phyloP scores from a whole-genome alignment of 345 rosid genomes.

The Moricandia moricandioides region DNA sequence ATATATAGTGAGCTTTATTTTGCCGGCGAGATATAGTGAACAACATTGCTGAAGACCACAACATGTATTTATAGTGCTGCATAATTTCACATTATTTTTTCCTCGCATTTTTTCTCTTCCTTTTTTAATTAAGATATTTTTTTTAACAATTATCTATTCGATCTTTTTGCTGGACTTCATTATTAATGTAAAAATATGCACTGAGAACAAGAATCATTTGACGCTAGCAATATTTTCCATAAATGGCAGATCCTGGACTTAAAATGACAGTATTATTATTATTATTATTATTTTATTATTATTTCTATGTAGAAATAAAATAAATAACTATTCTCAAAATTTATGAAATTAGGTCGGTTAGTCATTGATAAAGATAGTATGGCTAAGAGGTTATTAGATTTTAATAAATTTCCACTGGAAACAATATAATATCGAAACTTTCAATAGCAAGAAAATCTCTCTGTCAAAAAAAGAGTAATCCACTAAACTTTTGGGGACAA shows the following conservation, averaged over 20 bases:
- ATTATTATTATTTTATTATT: neutral
- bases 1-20: neutral
- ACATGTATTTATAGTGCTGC: constrained; percentile 28
- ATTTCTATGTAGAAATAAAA: neutral
- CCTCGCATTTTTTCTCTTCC: neutral
- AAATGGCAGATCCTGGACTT: neutral
- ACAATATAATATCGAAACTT: neutral
- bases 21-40: neutral
- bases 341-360: neutral
- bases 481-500: neutral
- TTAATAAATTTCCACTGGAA: neutral
- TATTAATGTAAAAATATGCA: neutral
- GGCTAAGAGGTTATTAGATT: neutral
- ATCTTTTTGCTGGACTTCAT: neutral
- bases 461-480: neutral
- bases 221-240: neutral
- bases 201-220: neutral
- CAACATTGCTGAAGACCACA: constrained; percentile 10
- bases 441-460: neutral
- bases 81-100: neutral
- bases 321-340: neutral
- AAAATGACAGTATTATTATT: neutral
- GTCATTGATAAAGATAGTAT: neutral
- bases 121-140: neutral
- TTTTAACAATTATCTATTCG: neutral